These are phyloP conservation scores for Globisporangium carolinianum DNA, from an alignment of 352 stramenopile genomes.

Conservation along the genomic window DNA sequence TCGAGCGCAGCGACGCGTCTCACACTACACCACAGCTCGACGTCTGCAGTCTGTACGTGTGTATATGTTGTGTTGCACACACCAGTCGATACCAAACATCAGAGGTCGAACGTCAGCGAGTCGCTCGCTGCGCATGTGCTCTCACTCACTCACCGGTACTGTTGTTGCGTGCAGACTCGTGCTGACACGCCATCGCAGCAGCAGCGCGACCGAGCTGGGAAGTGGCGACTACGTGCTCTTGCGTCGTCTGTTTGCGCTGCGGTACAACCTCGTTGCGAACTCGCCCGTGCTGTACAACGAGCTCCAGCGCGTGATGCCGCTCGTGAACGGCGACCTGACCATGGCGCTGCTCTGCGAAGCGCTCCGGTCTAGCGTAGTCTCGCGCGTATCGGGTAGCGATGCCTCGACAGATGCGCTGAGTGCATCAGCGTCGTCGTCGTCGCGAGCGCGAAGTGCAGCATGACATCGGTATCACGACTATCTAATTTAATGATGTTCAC, in stretches of 20 bases:
- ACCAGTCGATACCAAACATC: too few relatives aligned
- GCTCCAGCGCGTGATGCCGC: constrained; percentile 27
- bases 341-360: too few relatives aligned
- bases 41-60: constrained; percentile 13
- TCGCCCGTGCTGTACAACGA: constrained; percentile 30
- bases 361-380: too few relatives aligned
- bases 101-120: background rate
- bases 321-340: constrained; percentile 8
- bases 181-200: constrained; percentile 16
- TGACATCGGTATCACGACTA: too few relatives aligned
- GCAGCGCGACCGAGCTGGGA: constrained; percentile 1
- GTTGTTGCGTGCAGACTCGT: constrained; percentile 7
- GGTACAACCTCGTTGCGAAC: constrained; percentile 40
- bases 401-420: background rate
- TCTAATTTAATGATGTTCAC: too few relatives aligned
- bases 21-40: background rate
- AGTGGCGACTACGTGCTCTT: constrained; percentile 19
- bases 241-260: constrained; percentile 28
- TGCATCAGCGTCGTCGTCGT: constrained; percentile 30
- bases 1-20: constrained; percentile 2
- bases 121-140: background rate
- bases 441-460: constrained; percentile 16
- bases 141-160: background rate
- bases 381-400: background rate
- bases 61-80: background rate